Conservation (phyloP, 768 basidiomycete species). For the Amanita inopinata region DNA sequence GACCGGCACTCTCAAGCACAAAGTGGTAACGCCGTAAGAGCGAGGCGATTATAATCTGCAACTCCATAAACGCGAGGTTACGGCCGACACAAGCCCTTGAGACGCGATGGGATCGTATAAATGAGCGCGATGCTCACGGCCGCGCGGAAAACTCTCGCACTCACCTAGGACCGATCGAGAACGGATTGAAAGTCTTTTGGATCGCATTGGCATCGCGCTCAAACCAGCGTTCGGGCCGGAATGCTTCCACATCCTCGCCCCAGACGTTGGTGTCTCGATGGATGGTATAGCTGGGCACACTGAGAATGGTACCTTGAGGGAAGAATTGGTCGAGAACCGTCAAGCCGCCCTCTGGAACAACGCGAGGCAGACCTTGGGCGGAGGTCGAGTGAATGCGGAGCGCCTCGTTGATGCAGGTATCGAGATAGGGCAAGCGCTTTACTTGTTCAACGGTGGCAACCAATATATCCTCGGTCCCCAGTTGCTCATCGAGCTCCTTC, state of each 20-base stretch:
- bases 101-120: constrained; percentile 7
- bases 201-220: constrained; percentile 52
- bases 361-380: constrained; percentile 71
- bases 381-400: constrained; percentile 81
- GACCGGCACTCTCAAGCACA: constrained; percentile 49
- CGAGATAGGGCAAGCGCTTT: constrained; percentile 69
- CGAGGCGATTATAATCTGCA: constrained; percentile 74
- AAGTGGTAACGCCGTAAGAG: constrained; percentile 70
- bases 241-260: constrained; percentile 71
- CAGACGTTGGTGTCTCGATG: constrained; percentile 65
- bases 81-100: constrained; percentile 76
- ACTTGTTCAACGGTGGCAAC: constrained; percentile 58
- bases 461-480: constrained; percentile 45
- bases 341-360: constrained; percentile 68
- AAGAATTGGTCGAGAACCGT: constrained; percentile 48
- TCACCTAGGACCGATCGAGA: constrained; percentile 73
- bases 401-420: constrained; percentile 82
- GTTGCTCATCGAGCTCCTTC: constrained; percentile 59
- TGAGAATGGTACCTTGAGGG: constrained; percentile 66
- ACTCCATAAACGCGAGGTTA: constrained; percentile 72
- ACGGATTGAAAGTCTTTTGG: constrained; percentile 75
- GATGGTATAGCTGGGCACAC: constrained; percentile 76
- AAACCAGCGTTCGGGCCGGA: constrained; percentile 81
- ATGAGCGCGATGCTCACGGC: constrained; percentile 1
- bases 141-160: constrained; percentile 12